Percentiles rank a stretch among this genome's conserved stretches.
phyloP scores from a whole-genome alignment of 1,284 basidiomycete species.

The Polyporus tsugae region DNA sequence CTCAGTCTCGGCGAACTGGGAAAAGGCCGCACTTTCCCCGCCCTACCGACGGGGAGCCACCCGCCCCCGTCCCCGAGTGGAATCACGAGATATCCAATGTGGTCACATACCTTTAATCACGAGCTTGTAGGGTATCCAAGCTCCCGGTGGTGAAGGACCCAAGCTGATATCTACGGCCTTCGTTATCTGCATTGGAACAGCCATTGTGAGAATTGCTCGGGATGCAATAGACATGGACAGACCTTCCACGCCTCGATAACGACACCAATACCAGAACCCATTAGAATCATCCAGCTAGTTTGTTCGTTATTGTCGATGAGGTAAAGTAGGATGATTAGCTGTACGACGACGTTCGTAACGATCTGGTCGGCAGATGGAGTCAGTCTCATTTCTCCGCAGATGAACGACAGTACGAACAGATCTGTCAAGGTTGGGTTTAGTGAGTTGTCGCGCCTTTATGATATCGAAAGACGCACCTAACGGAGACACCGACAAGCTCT shows the following conservation, averaged over 20 bases:
- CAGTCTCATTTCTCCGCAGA: conserved; percentile 7
- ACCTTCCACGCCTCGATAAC: conserved; percentile 98
- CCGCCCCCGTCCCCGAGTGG: neutral
- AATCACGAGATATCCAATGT: neutral
- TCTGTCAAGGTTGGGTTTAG: conserved; percentile 43
- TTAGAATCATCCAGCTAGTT: conserved; percentile 96
- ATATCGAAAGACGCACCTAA: conserved; percentile 59
- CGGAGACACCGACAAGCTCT: conserved; percentile 85
- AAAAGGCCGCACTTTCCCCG: conserved; percentile 1
- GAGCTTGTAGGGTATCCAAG: conserved; percentile 80
- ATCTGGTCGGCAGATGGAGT: conserved; percentile 58
- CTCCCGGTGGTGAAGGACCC: conserved; percentile 63
- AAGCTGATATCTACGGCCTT: conserved; percentile 89
- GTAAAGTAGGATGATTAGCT: conserved; percentile 90
- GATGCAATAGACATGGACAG: conserved; percentile 25
- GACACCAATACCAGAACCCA: conserved; percentile 88
- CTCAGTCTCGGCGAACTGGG: neutral
- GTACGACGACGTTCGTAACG: conserved; percentile 92
- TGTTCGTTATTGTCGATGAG: conserved; percentile 95
- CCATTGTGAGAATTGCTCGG: neutral
- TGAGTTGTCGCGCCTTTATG: neutral
- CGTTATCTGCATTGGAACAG: conserved; percentile 61
- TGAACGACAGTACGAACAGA: conserved; percentile 40
- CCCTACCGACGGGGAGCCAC: neutral
- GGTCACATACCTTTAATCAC: conserved; percentile 73